phyloP scores from a whole-genome alignment of 306 rosid genomes.

The Trifolium pratense region DNA sequence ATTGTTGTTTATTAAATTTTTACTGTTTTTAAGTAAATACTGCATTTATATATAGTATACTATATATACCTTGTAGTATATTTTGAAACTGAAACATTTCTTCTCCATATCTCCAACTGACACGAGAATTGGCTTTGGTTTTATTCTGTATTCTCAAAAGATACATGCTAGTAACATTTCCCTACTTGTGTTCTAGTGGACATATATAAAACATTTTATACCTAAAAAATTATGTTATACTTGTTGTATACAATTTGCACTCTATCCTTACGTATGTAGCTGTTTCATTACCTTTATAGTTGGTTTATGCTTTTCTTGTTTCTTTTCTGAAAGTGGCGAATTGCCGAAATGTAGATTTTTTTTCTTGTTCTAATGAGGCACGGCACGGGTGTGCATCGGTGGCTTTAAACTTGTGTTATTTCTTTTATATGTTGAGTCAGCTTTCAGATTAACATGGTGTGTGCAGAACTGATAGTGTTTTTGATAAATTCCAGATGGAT shows the following conservation, averaged over 20 bases:
- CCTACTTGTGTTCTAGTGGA: slow-evolving; percentile 10
- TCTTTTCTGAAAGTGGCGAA: slow-evolving; percentile 26
- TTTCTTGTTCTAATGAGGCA: slow-evolving; percentile 28
- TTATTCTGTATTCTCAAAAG: slow-evolving; percentile 36
- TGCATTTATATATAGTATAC: slow-evolving; percentile 11
- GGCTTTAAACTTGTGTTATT: slow-evolving; percentile 32
- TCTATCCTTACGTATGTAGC: slow-evolving; percentile 24
- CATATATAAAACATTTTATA: background rate
- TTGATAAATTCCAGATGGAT: slow-evolving; percentile 70
- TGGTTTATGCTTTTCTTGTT: slow-evolving; percentile 29
- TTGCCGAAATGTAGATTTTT: background rate
- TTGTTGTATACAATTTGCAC: slow-evolving; percentile 20
- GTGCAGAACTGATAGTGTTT: slow-evolving; percentile 43
- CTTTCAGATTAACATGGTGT: slow-evolving; percentile 35
- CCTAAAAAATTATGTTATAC: background rate
- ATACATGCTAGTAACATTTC: slow-evolving; percentile 33
- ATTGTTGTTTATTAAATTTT: slow-evolving; percentile 35
- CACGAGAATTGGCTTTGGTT: slow-evolving; percentile 35
- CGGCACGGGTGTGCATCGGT: background rate
- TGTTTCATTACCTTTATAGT: slow-evolving; percentile 34
- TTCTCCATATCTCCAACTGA: slow-evolving; percentile 37
- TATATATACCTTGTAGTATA: slow-evolving; percentile 29
- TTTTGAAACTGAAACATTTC: slow-evolving; percentile 40
- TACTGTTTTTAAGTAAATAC: slow-evolving; percentile 31
- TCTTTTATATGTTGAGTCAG: slow-evolving; percentile 32